Evolutionary conservation across 495 filamentous ascomycete species (phyloP), one percentile per base, ranked within the genome.

Genomic region (Aspergillus bridgeri): DNA sequence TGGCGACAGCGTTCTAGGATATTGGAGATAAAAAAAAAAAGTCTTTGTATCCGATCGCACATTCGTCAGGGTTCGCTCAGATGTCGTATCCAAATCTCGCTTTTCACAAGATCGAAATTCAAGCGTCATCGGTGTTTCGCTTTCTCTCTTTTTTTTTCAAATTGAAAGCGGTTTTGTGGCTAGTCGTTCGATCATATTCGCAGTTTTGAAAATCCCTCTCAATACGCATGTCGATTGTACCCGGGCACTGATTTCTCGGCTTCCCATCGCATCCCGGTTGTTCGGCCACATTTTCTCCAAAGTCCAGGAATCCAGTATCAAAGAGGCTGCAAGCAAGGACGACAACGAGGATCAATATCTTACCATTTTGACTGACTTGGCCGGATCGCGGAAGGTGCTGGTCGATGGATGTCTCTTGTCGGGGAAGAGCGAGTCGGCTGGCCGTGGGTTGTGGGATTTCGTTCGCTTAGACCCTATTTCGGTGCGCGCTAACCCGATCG

Each of bases 301-400:
- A 56, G 27, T 51, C 61, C 63, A 65, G 64, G 62, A 64, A 58
- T 65, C 60, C 52, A 57, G 54, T 0, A 46, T 0, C 2, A 29
- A 45, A 51, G 2, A 38, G 17, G 33, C 33, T 38, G 33, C 33
- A 38, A 38, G 33, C 33, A 38, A 15, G 9, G 13, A 65, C 53
- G 42, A 63, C 43, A 49, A 69, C 54, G 48, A 52, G 65, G 46
- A 57, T 50, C 46, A 55, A 24, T 50, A 49, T 58, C 81, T 83
- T 79, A 84, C 81, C 81, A 84, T 84, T 75, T 82, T 84, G 75
- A 79, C 75, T 76, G 74, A 75, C 67, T 80, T 77, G 71, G 67
- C 71, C 72, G 72, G 73, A 69, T 75, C 68, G 72, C 69, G 69
- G 66, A 38, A 69, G 63, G 63, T 73, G 74, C 67, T 77, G 77